Conservation (phyloP, 352 stramenopile species). For the Globisporangium cylindrosporum region DNA sequence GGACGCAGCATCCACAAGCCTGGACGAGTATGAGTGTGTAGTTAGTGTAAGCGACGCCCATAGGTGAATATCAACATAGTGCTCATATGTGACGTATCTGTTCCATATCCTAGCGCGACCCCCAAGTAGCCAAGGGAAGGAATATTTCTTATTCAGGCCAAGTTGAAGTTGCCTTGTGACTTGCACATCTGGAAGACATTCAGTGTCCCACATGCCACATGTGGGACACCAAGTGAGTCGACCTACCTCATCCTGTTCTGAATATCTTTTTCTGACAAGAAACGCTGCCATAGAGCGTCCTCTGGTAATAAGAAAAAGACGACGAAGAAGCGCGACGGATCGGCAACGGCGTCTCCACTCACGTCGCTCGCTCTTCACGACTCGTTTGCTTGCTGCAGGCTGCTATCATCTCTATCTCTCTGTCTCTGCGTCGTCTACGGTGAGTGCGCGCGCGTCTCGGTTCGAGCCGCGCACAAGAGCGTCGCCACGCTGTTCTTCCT, state of each 20-base stretch:
- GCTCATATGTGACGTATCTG: not conserved
- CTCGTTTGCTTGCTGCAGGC: not conserved
- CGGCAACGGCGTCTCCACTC: not conserved
- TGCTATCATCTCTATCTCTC: not conserved
- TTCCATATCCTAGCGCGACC: not conserved
- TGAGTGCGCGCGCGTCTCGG: not conserved
- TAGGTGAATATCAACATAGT: not conserved
- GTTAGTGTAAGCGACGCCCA: not conserved
- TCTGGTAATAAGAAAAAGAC: not conserved
- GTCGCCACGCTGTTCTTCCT: slow-evolving; percentile 10
- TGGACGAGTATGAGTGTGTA: not conserved
- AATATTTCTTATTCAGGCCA: not conserved
- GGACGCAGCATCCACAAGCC: not conserved
- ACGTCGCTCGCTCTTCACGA: not conserved
- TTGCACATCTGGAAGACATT: not conserved
- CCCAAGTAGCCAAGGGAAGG: too few species aligned
- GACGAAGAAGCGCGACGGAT: slow-evolving; percentile 9
- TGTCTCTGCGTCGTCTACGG: not conserved
- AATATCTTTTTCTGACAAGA: not conserved
- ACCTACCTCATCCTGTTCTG: not conserved
- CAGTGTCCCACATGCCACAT: not conserved
- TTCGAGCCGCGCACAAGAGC: not conserved
- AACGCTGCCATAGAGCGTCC: not conserved
- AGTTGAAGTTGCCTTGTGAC: not conserved
- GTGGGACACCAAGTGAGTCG: not conserved